phyloP scores from a whole-genome alignment of 805 yeast genomes.

The Sugiyamaella floridensis region DNA sequence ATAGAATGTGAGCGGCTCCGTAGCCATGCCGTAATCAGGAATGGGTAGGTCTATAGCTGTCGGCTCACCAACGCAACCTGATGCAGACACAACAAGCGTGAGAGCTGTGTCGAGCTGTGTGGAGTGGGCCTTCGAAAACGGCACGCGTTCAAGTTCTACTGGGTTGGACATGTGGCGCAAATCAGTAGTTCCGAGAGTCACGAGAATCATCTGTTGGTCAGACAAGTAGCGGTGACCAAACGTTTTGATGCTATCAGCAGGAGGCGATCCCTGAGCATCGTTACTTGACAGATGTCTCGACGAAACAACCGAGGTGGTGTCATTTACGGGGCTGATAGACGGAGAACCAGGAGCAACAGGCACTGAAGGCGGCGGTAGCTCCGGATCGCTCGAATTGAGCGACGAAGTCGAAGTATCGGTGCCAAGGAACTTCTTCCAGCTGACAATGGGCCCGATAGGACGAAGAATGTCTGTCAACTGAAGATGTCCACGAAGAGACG shows the following conservation, averaged over 20 bases:
- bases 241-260: slow-evolving; percentile 57
- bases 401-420: not conserved
- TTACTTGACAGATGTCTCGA: not conserved
- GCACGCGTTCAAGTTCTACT: slow-evolving; percentile 64
- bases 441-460: slow-evolving; percentile 10
- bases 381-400: not conserved
- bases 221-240: slow-evolving; percentile 76
- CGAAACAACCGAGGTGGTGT: not conserved
- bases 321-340: not conserved
- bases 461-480: slow-evolving; percentile 54
- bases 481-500: slow-evolving; percentile 81
- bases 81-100: slow-evolving; percentile 56
- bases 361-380: not conserved
- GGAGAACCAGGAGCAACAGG: not conserved
- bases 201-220: slow-evolving; percentile 55
- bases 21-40: slow-evolving; percentile 58
- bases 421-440: slow-evolving; percentile 1
- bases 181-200: slow-evolving; percentile 85
- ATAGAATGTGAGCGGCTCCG: slow-evolving; percentile 68
- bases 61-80: slow-evolving; percentile 40
- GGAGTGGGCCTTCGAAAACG: slow-evolving; percentile 65
- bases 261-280: slow-evolving; percentile 1
- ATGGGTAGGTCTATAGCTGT: slow-evolving; percentile 73
- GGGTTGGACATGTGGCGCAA: slow-evolving; percentile 52
- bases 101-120: slow-evolving; percentile 86